These are phyloP conservation scores for Ophiostoma sp. DNA, from an alignment of 2,329 filamentous ascomycete genomes.

Conservation along the genomic window DNA sequence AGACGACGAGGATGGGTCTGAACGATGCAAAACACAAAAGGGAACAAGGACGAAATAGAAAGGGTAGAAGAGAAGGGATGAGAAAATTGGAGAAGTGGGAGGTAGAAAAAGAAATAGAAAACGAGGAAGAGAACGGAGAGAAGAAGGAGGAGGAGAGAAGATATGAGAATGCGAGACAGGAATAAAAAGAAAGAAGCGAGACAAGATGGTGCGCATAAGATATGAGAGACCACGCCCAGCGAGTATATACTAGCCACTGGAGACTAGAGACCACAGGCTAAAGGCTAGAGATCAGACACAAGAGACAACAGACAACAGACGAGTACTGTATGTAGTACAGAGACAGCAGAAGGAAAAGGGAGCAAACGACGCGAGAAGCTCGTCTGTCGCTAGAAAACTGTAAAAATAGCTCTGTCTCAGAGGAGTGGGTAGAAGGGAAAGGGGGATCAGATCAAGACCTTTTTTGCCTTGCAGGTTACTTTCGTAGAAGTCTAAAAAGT, in stretches of 20 bases:
- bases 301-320: not conserved
- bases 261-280: not conserved
- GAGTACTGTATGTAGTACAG: not conserved
- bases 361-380: constrained; percentile 17
- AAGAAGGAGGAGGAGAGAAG: not conserved
- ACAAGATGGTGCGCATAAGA: not conserved
- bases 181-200: constrained; percentile 17
- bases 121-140: not conserved
- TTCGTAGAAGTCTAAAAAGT: constrained; percentile 23
- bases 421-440: constrained; percentile 16
- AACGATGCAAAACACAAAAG: constrained; percentile 6
- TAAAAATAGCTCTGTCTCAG: constrained; percentile 18
- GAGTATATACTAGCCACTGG: no score
- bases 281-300: no score
- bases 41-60: constrained; percentile 12
- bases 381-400: constrained; percentile 12
- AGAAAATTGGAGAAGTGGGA: constrained; percentile 27
- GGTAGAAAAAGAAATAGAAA: constrained; percentile 21
- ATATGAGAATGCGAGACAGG: constrained; percentile 12
- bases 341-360: constrained; percentile 9
- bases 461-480: constrained; percentile 2
- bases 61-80: constrained; percentile 3
- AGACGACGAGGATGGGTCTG: not conserved
- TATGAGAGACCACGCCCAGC: not conserved
- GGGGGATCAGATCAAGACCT: constrained; percentile 15